Evolutionary conservation across 192 early-diverging fungal genomes (phyloP), one percentile per base, ranked within the genome.

Genomic region (Thamnidium elegans): DNA sequence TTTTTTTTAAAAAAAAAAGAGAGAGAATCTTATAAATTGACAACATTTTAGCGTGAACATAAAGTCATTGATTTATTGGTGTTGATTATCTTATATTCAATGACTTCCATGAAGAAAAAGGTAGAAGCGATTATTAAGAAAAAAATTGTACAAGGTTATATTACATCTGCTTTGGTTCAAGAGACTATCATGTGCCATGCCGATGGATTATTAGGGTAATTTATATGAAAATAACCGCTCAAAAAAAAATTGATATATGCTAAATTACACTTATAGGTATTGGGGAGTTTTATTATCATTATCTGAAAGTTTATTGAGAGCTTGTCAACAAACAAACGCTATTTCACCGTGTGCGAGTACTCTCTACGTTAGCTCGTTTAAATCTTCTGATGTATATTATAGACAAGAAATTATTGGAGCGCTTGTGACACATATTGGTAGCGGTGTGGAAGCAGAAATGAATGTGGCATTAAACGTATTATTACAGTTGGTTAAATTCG

Each of bases 371-470:
- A 70, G 70, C 60, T 63, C 80, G 6, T 87, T 87, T 58, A 77
- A 75, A 19, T 68, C 80, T 13, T 86, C 84, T 52, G 87, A 86
- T 46, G 73, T 79, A 39, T 88, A 86, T 61, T 81, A 90, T 65
- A 85, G 86, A 48, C 46, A 48, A 74, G 90, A 92, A 73, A 87
- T 90, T 21, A 73, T 90, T 46, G 87, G 82, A n/a, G 84, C 84
- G n/a, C 66, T 92, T 32, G 86, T 89, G 1, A 84, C 85, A 15
- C 90, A 92, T 60, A 87, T 92, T 46, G 90, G 89, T 43, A 90
- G 89, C 51, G 88, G 88, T 7, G 79, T 72, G 15, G 56, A 59
- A 8, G 69, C 77, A 58, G 88, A 90, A 53, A 78, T 89, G 19
- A 83, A 89, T 66, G 81, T 86, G 1, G 84, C 89, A 0, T 48